Conservation (phyloP, 352 stramenopile genomes). For the Globisporangium middletonii region DNA sequence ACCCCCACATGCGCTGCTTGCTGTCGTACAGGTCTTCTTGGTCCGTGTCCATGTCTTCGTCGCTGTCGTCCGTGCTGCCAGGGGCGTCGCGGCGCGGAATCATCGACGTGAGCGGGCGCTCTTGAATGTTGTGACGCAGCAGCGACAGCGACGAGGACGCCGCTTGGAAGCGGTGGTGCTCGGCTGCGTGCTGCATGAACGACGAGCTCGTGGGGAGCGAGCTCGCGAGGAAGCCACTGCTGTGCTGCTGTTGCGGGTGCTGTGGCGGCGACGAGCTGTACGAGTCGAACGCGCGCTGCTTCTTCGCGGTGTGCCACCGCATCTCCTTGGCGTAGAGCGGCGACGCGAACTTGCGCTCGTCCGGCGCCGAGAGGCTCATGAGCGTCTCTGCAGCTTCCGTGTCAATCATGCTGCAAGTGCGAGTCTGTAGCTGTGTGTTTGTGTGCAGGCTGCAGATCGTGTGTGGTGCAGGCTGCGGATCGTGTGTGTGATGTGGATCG, state of each 20-base stretch:
- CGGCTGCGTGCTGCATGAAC: conserved; percentile 32
- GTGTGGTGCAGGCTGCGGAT: background rate
- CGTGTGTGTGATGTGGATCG: background rate
- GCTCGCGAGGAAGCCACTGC: conserved; percentile 23
- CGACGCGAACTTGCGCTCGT: conserved; percentile 57
- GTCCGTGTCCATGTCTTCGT: conserved; percentile 52
- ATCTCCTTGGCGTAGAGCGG: conserved; percentile 52
- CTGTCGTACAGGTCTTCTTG: conserved; percentile 43
- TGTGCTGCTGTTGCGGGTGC: conserved; percentile 10
- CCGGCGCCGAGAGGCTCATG: conserved; percentile 72
- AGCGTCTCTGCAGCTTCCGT: conserved; percentile 70
- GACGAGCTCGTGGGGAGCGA: conserved; percentile 49
- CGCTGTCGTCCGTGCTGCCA: conserved; percentile 26
- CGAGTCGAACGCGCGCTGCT: conserved; percentile 15
- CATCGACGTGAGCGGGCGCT: conserved; percentile 63
- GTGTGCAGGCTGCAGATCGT: background rate
- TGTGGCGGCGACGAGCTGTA: conserved; percentile 3
- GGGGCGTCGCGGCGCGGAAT: conserved; percentile 35
- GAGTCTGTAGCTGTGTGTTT: background rate
- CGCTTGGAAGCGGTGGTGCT: conserved; percentile 13
- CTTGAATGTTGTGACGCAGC: conserved; percentile 52
- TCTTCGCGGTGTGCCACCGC: conserved; percentile 37
- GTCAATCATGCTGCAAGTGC: conserved; percentile 41
- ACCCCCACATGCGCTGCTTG: conserved; percentile 28
- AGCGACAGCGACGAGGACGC: conserved; percentile 24